Evolutionary conservation across 1,139 yeast species (phyloP), one percentile per base, ranked within the genome.

Genomic region (Taphrina pruni): DNA sequence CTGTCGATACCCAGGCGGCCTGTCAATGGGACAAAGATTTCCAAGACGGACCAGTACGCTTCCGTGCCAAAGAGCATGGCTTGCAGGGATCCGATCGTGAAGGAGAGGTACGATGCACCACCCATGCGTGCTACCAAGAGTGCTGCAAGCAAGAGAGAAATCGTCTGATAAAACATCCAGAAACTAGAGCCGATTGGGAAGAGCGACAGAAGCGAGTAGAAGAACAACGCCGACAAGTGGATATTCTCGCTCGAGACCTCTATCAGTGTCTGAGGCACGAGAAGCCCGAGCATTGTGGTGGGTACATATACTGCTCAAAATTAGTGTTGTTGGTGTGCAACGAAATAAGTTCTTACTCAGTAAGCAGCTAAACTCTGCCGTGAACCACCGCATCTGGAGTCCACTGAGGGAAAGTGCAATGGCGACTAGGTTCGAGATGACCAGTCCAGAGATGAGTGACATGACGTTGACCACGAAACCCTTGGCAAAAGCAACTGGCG

Each of bases 21-120:
- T 6, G 70, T 69, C 41, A 69, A 51, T 14, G 70, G 70, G 12
- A 69, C 70, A 43, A 69, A 69, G 32, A 65, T 69, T 46, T 65
- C 70, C 38, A 69, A 57, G 26, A 69, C 52, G 11, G 60, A 55
- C 56, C 54, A 56, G 35, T 50, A 52, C 32, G 51, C 65, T 51
- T 69, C 70, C 9, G 56, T 38, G 26, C 70, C 69, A 21, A 58
- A 65, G 39, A 65, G 51, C 9, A 69, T 52, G 26, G 60, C 66
- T 32, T 62, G 66, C 14, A 45, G n/a, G n/a, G 66, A 62, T 20
- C 66, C 66, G 52, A 62, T 32, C 17, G 60, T 48, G 60, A 52
- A 54, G 50, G 66, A 45, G 20, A 45, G 35, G 32, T 45, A 58
- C n/a, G 52, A 45, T n/a, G 43, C 36, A 8, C 62, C 62, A 1